These are phyloP conservation scores for Teunomyces aglyptinius DNA, from an alignment of 805 yeast species.

Conservation along the genomic window DNA sequence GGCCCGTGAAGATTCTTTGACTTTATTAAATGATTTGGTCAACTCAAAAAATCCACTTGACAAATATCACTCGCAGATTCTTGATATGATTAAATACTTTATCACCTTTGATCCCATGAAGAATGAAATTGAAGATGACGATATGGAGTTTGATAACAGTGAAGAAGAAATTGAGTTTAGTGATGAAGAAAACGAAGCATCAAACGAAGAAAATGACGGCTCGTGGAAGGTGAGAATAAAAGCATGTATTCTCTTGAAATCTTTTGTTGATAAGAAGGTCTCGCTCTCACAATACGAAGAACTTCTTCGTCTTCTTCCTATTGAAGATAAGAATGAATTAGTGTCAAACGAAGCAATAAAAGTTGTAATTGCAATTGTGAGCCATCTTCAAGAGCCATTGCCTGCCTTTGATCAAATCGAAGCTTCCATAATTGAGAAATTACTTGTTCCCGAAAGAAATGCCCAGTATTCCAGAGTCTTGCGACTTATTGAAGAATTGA, in stretches of 20 bases:
- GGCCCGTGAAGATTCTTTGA: conserved; percentile 51
- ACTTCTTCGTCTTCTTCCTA: conserved; percentile 24
- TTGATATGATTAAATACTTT: conserved; percentile 21
- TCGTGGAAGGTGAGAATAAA: conserved; percentile 65
- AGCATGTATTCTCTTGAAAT: conserved; percentile 43
- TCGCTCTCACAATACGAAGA: conserved; percentile 32
- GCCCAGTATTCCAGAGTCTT: conserved; percentile 23
- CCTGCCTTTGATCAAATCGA: conserved; percentile 13
- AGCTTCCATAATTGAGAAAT: conserved; percentile 24
- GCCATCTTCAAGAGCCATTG: conserved; percentile 14
- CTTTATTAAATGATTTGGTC: conserved; percentile 37
- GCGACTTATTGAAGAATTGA: conserved; percentile 28
- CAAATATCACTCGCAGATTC: conserved; percentile 11
- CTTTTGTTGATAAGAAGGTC: conserved; percentile 28
- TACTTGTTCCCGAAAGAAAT: conserved; percentile 19
- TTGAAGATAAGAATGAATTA: conserved; percentile 45
- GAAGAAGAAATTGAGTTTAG: conserved; percentile 20
- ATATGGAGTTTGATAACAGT: conserved; percentile 17
- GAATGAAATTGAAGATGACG: conserved; percentile 22
- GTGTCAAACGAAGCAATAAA: conserved; percentile 52
- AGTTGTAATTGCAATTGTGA: conserved; percentile 43
- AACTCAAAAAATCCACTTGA: conserved; percentile 11
- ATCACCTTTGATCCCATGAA: conserved; percentile 32
- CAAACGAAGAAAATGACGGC: conserved; percentile 41
- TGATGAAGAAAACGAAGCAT: conserved; percentile 50